A percentile compares a stretch with the other conserved stretches of the same genome.
These are phyloP conservation scores for Apiospora sp. DNA, from an alignment of 2,329 filamentous ascomycete genomes.

Conservation along the genomic window DNA sequence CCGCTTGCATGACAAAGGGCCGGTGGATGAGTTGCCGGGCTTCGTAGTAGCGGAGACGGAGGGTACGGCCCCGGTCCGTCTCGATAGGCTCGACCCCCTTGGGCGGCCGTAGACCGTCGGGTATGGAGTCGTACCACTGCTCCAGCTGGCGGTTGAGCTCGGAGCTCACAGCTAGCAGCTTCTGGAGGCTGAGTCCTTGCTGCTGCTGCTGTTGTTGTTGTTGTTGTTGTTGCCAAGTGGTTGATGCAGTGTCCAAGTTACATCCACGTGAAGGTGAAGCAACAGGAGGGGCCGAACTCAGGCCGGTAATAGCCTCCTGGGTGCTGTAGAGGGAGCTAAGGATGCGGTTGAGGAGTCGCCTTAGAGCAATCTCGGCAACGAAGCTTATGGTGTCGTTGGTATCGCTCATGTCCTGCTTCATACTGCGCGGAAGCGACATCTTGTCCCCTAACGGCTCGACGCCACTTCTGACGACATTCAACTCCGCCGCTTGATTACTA, in stretches of 20 bases:
- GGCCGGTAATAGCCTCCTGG: slow-evolving; percentile 35
- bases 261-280: slow-evolving; percentile 32
- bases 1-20: slow-evolving; percentile 56
- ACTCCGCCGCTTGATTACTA: slow-evolving; percentile 75
- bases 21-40: slow-evolving; percentile 74
- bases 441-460: slow-evolving; percentile 47
- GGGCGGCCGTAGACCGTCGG: slow-evolving; percentile 54
- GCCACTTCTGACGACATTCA: slow-evolving; percentile 51
- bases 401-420: slow-evolving; percentile 34
- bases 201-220: slow-evolving; percentile 33
- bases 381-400: slow-evolving; percentile 48
- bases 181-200: slow-evolving; percentile 38
- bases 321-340: slow-evolving; percentile 50
- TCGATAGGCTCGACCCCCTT: slow-evolving; percentile 64
- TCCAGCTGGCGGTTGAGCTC: slow-evolving; percentile 50
- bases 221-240: slow-evolving; percentile 24
- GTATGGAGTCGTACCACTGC: slow-evolving; percentile 48
- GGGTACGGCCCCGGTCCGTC: slow-evolving; percentile 69
- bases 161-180: slow-evolving; percentile 42
- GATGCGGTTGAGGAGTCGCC: slow-evolving; percentile 52
- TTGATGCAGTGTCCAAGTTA: neutral
- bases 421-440: slow-evolving; percentile 39
- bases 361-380: slow-evolving; percentile 51
- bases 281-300: slow-evolving; percentile 31
- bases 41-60: slow-evolving; percentile 77